Percentiles rank a stretch among this genome's conserved stretches.
Conservation (phyloP, 163 green algal genomes). For the Volvox carteri region DNA sequence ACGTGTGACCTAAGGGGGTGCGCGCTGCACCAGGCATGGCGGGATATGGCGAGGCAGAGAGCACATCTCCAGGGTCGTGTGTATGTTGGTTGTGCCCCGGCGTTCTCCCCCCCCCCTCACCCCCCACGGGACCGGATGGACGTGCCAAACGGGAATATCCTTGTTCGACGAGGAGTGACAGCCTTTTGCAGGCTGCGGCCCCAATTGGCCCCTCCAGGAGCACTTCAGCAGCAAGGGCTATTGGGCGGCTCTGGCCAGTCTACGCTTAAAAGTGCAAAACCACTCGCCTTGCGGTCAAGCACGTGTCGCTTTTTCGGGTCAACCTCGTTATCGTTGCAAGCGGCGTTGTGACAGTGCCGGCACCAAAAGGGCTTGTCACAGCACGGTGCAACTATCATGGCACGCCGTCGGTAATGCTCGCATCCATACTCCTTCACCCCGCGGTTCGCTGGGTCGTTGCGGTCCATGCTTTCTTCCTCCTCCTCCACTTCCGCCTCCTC, state of each 20-base stretch:
- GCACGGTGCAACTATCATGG: conserved; percentile 91
- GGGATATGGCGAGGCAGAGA: no score
- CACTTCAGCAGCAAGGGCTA: no score
- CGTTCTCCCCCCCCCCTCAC: no score
- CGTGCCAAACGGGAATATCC: no score
- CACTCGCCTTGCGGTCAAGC: conserved; percentile 80
- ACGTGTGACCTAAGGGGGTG: no score
- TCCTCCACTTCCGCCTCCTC: conserved; percentile 20
- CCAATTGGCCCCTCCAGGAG: no score
- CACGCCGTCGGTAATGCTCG: conserved; percentile 76
- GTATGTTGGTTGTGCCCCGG: no score
- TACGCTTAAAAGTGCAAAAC: not conserved
- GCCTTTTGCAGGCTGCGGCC: no score
- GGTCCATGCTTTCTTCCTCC: not conserved
- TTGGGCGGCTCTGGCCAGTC: not conserved
- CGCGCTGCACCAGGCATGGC: no score
- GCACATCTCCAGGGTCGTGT: no score
- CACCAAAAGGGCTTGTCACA: conserved; percentile 92
- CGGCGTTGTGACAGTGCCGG: conserved; percentile 94
- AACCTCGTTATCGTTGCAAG: conserved; percentile 62
- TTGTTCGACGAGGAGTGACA: no score
- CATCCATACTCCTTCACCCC: conserved; percentile 40
- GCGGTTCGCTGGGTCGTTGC: not conserved
- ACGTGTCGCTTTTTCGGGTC: conserved; percentile 82
- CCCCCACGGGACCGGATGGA: no score